Percentiles rank a stretch among this genome's conserved stretches.
phyloP scores from a whole-genome alignment of 2,329 filamentous ascomycete species.

The Verticillium dahliae region DNA sequence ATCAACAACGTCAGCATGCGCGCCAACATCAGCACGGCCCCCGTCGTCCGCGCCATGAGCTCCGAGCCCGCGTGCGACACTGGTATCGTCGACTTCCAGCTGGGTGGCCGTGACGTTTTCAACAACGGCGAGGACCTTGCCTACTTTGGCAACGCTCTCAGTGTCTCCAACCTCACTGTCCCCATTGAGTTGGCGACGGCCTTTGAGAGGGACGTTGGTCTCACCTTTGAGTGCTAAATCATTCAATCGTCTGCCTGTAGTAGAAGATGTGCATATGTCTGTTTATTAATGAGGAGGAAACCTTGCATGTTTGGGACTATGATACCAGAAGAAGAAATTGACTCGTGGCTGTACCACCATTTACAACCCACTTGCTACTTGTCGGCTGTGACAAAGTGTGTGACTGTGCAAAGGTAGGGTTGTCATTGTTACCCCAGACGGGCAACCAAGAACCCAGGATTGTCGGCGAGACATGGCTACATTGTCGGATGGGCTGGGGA shows the following conservation, averaged over 20 bases:
- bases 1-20: slow-evolving; percentile 49
- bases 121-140: slow-evolving; percentile 44
- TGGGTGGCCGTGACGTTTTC: slow-evolving; percentile 44
- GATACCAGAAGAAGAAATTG: not conserved
- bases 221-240: slow-evolving; percentile 7
- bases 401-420: too few relatives aligned
- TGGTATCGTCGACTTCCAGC: slow-evolving; percentile 46
- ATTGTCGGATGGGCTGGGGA: too few relatives aligned
- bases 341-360: not conserved
- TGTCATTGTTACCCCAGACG: too few relatives aligned
- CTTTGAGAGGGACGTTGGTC: slow-evolving; percentile 25
- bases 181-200: slow-evolving; percentile 43
- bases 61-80: slow-evolving; percentile 43
- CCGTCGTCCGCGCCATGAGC: slow-evolving; percentile 37
- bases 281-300: not conserved
- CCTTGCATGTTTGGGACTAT: not conserved
- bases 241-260: not conserved
- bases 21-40: slow-evolving; percentile 42
- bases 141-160: slow-evolving; percentile 52
- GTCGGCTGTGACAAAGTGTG: too few relatives aligned
- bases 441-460: too few relatives aligned
- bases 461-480: too few relatives aligned
- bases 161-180: slow-evolving; percentile 42
- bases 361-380: not conserved
- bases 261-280: not conserved